A percentile compares a stretch with the other conserved stretches of the same genome.
Conservation (phyloP, 2,329 filamentous ascomycete species). For the Pseudogymnoascus sp. region DNA sequence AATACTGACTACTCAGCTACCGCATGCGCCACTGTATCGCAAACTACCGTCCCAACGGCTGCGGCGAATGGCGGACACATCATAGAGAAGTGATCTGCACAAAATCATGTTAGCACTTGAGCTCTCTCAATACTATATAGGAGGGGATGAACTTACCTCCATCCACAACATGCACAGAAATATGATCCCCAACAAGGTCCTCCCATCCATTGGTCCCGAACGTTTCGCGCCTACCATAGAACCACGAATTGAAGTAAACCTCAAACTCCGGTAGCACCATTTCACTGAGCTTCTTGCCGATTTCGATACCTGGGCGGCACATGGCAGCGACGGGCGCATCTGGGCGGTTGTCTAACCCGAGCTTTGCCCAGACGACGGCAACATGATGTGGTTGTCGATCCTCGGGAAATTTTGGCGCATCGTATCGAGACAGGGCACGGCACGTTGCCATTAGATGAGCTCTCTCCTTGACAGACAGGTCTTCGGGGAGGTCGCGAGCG, state of each 20-base stretch:
- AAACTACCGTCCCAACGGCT: background rate
- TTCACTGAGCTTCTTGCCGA: background rate
- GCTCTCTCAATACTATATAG: background rate
- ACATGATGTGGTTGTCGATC: background rate
- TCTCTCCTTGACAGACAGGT: background rate
- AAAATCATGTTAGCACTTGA: background rate
- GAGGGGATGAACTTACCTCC: background rate
- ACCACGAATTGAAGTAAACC: conserved; percentile 1
- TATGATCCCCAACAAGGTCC: background rate
- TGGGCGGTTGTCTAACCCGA: background rate
- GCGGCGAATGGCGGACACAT: background rate
- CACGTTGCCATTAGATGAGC: background rate
- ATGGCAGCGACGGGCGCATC: background rate
- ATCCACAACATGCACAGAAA: background rate
- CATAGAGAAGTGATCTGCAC: background rate
- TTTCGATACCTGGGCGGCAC: background rate
- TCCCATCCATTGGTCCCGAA: background rate
- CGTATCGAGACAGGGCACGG: background rate
- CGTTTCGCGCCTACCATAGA: background rate
- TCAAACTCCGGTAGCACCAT: background rate
- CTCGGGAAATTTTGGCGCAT: background rate
- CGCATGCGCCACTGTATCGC: background rate
- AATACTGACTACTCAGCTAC: background rate
- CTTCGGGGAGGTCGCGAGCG: background rate
- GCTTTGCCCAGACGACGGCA: background rate